Evolutionary conservation across 1,284 basidiomycete species (phyloP), one percentile per base, ranked within the genome.

Genomic region (Pseudozyma pruni): DNA sequence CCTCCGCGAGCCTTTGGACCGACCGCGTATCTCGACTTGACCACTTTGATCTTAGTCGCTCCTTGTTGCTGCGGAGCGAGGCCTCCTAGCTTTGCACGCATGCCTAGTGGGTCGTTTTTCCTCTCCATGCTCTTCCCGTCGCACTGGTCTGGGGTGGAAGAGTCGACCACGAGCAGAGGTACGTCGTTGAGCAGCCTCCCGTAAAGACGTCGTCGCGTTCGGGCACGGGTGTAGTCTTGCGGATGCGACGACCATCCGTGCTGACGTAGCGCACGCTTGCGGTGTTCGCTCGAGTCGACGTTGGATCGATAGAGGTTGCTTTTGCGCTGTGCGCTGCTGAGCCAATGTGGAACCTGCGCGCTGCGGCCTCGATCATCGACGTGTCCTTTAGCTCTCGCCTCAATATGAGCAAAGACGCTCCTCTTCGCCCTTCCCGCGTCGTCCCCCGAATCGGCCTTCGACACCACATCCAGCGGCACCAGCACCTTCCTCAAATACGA

Each of bases 191-290:
- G 49, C 1, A 71, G 22, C 1, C 44, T 16, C 0, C 38, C 61
- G 39, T 71, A 71, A 3, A 71, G 34, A 2, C 68, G 40, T 8
- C 68, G 49, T 14, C 33, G 53, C 13, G 20, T 27, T n/a, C 68
- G 38, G 1, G 39, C 5, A 1, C 4, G 17, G 0, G 45, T 6
- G n/a, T 49, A 66, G 17, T 66, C 61, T 23, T 46, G 57, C 2
- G 68, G 68, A 27, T 64, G 42, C 3, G 49, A 57, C 8, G 27
- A 14, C 68, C 68, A 71, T n/a, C 61, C 61, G 4, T 71, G 61
- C 5, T 6, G 25, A 0, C 61, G 41, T 2, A 53, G 27, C 0
- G 19, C n/a, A 2, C 33, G 38, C 11, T 50, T 61, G 1, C 68
- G 57, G 17, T 58, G 49, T 8, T 25, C 34, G 2, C 32, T 7